A percentile compares a stretch with the other conserved stretches of the same genome.
Conservation (phyloP, 306 rosid genomes). For the Pterocarpus santalinus region DNA sequence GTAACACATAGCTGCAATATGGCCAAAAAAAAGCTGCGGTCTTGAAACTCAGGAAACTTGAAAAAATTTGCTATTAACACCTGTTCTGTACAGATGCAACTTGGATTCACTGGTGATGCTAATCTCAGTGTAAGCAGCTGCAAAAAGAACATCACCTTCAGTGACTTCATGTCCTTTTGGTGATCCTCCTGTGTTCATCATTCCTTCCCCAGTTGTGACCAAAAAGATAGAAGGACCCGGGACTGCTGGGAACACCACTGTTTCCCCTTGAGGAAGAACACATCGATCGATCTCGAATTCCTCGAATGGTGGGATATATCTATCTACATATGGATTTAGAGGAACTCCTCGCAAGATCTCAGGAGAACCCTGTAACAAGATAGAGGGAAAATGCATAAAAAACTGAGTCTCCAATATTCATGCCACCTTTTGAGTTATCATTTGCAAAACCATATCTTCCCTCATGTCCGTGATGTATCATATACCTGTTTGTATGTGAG, state of each 20-base stretch:
- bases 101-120: slow-evolving; percentile 62
- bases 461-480: slow-evolving; percentile 10
- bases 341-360: slow-evolving; percentile 77
- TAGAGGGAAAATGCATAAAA: neutral
- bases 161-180: slow-evolving; percentile 51
- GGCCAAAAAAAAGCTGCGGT: slow-evolving; percentile 6
- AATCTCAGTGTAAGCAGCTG: slow-evolving; percentile 77
- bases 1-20: slow-evolving; percentile 36
- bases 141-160: slow-evolving; percentile 87
- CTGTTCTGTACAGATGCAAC: slow-evolving; percentile 79
- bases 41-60: slow-evolving; percentile 44
- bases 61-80: slow-evolving; percentile 77
- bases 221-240: slow-evolving; percentile 87
- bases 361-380: slow-evolving; percentile 75
- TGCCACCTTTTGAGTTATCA: neutral
- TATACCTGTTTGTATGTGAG: slow-evolving; percentile 90
- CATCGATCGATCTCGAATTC: slow-evolving; percentile 92
- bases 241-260: slow-evolving; percentile 66
- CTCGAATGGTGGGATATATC: slow-evolving; percentile 82
- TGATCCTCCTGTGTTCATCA: slow-evolving; percentile 52
- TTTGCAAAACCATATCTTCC: neutral
- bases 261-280: slow-evolving; percentile 68
- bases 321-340: slow-evolving; percentile 64
- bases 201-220: slow-evolving; percentile 73
- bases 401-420: neutral